Evolutionary conservation across 2,329 filamentous ascomycete genomes (phyloP).

Genomic region (Magnaporthiopsis poae): DNA sequence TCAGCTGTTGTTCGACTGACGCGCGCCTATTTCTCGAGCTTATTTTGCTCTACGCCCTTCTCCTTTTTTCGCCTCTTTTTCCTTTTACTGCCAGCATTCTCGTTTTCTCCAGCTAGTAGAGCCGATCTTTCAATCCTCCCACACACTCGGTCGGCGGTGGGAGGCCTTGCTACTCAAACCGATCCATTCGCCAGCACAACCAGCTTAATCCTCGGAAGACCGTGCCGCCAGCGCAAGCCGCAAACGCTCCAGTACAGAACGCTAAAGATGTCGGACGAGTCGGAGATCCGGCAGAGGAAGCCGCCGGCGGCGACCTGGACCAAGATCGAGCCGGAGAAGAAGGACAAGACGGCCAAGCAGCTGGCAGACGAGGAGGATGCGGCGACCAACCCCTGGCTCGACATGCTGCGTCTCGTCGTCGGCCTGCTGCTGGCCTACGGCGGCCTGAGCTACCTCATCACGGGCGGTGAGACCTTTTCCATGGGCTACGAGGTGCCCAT

Average conservation of each 20-base stretch:
- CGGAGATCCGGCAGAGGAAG: slow-evolving; percentile 7
- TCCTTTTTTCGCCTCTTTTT: neutral
- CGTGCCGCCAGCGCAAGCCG: too few species aligned
- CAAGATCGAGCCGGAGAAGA: slow-evolving; percentile 7
- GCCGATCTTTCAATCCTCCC: neutral
- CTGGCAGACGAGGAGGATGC: slow-evolving; percentile 16
- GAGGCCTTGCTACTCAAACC: neutral
- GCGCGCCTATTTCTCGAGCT: neutral
- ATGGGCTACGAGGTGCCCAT: slow-evolving; percentile 57
- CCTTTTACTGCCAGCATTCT: neutral
- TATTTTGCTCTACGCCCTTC: neutral
- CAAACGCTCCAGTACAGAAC: neutral
- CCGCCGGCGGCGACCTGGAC: slow-evolving; percentile 4
- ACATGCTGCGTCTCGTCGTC: slow-evolving; percentile 58
- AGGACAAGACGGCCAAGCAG: slow-evolving; percentile 19
- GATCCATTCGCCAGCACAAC: neutral
- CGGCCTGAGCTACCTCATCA: slow-evolving; percentile 67
- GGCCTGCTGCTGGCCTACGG: slow-evolving; percentile 58
- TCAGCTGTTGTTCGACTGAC: neutral
- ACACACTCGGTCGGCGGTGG: neutral
- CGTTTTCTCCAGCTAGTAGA: too few species aligned
- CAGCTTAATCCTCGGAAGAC: neutral
- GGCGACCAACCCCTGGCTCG: slow-evolving; percentile 41
- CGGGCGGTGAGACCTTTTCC: slow-evolving; percentile 56
- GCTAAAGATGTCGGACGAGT: slow-evolving; percentile 2